Base-by-base conservation (phyloP, 2,329 filamentous ascomycete genomes). In the Scedosporium aurantiacum region DNA sequence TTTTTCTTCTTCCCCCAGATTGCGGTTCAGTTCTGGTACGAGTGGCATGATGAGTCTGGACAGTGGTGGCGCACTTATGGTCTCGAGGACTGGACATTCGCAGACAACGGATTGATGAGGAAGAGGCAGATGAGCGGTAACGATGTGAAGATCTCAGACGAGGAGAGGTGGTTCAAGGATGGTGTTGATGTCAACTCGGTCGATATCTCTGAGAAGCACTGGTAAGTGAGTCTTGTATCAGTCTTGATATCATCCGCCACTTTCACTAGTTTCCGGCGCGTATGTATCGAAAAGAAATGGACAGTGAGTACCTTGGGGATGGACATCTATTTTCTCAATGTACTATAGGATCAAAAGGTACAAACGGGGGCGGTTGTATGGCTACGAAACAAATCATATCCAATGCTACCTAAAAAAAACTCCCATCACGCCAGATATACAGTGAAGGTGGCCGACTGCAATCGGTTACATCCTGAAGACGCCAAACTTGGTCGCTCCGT, bases 51-150 rank as follows among this genome's bases (percentile, higher is more conserved):
- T 68, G 74, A 74, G 6, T 67, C 78, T 1, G 86, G 88, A 43
- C 85, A 90, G 71, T 96, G 90, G 90, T 92, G 88, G 80, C 80
- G 90, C n/a, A 91, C 88, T 54, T 95, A 95, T 68, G 91, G 91
- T 0, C 80, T 95, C 10, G 88, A 91, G 69, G 87, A 91, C 69
- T 90, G 87, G 88, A 90, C 87, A 0, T 90, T 90, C 72, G 84
- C 83, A 0, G 77, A 80, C 1, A 82, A 89, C 66, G 88, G 88
- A 0, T 74, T 83, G 58, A 91, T 90, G 87, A 76, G 82, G 63
- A 90, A 90, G 78, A 74, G 87, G 55, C 83, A 87, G 77, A 90
- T 90, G 87, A 89, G 86, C 68, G 88, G 83, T 0, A 90, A 90
- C 65, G 85, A 90, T 70, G 78, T 90, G 43, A 80, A 79, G 68